Evolutionary conservation across 768 basidiomycete species (phyloP).

Genomic region (Chalciporus piperatus): DNA sequence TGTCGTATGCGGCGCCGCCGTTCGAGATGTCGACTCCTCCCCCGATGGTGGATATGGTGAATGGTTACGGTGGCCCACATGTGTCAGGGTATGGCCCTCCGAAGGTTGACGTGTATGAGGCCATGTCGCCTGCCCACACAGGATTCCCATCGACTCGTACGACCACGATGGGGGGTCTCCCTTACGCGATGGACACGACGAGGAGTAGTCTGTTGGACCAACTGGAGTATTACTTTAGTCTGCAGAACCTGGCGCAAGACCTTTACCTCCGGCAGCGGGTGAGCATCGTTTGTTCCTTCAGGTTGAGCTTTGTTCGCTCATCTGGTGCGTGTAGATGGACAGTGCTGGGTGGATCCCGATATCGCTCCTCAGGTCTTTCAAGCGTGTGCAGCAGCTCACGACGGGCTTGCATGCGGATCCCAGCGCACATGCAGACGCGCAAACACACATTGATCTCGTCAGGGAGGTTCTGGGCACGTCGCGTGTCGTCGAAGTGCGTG

Average conservation of each 20-base stretch:
- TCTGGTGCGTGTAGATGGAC: slow-evolving; percentile 75
- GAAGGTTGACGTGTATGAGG: slow-evolving; percentile 30
- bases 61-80: slow-evolving; percentile 29
- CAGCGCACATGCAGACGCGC: slow-evolving; percentile 22
- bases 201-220: slow-evolving; percentile 73
- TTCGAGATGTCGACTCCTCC: slow-evolving; percentile 31
- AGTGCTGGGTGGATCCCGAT: slow-evolving; percentile 84
- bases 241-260: slow-evolving; percentile 88
- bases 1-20: slow-evolving; percentile 30
- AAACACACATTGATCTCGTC: slow-evolving; percentile 57
- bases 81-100: slow-evolving; percentile 28
- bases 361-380: slow-evolving; percentile 80
- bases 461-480: slow-evolving; percentile 69
- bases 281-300: slow-evolving; percentile 19
- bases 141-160: slow-evolving; percentile 38
- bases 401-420: neutral
- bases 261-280: slow-evolving; percentile 78
- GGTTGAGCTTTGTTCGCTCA: neutral
- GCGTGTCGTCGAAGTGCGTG: slow-evolving; percentile 64
- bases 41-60: slow-evolving; percentile 18
- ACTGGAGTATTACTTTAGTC: slow-evolving; percentile 89
- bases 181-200: slow-evolving; percentile 63
- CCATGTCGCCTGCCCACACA: slow-evolving; percentile 19
- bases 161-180: slow-evolving; percentile 17
- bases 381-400: slow-evolving; percentile 63